Percentiles rank a stretch among this genome's conserved stretches.
Conservation (phyloP, 2,329 filamentous ascomycete species). For the Diplodia sapinea region DNA sequence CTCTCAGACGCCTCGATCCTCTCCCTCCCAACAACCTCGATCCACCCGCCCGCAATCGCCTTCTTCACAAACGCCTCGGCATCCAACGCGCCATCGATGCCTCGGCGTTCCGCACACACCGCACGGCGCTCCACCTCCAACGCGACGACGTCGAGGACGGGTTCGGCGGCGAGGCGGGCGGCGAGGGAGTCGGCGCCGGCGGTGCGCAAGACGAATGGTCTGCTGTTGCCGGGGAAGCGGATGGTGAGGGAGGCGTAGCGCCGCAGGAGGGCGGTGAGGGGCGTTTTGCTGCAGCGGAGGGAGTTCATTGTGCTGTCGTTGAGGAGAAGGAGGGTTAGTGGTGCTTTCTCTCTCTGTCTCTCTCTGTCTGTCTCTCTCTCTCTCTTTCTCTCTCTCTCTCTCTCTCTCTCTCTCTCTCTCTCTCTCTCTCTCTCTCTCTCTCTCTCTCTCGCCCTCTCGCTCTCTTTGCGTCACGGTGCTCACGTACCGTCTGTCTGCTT, state of each 20-base stretch:
- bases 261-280: neutral
- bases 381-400: too few relatives aligned
- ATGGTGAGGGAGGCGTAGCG: neutral
- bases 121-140: neutral
- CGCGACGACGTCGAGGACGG: neutral
- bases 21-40: neutral
- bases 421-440: too few relatives aligned
- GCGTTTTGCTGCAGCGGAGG: neutral
- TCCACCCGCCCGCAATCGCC: neutral
- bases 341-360: too few relatives aligned
- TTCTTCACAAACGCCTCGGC: neutral
- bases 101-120: neutral
- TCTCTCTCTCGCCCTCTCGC: too few relatives aligned
- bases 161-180: neutral
- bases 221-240: too few relatives aligned
- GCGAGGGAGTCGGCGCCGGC: too few relatives aligned
- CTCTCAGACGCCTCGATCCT: neutral
- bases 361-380: too few relatives aligned
- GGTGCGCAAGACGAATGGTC: too few relatives aligned
- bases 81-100: neutral
- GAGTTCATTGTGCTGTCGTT: neutral
- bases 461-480: too few relatives aligned
- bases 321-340: too few relatives aligned
- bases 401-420: too few relatives aligned
- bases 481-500: neutral